Evolutionary conservation across 2,329 filamentous ascomycete genomes (phyloP), one percentile per base, ranked within the genome.

Genomic region (Verticillium nonalfalfae): DNA sequence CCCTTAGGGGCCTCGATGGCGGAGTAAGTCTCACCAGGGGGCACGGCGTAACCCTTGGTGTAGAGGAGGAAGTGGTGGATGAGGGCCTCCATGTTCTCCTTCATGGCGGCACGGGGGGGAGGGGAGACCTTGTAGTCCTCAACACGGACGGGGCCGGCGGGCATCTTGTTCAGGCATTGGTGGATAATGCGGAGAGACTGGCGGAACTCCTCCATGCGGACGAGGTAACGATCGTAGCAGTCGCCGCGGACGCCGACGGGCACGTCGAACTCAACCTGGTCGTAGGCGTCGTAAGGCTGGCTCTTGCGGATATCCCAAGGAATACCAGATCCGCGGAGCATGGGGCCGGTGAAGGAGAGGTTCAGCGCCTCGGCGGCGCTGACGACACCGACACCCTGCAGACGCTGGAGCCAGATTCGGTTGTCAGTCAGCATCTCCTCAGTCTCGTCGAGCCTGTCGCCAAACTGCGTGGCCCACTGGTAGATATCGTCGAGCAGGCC

Each of bases 11-110:
- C 95, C 83, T 99, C 95, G 67, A 99, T 99, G 65, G 90, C 94
- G 56, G 90, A 93, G 83, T 99, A 99, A 6, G 95, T 99, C 83
- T 99, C 95, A 65, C 95, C 96, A 7, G 96, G 95, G 54, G 95
- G 95, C 4, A 99, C 95, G 55, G 92, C 86, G 78, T 99, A 99
- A 63, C 95, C 95, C 85, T 99, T 99, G 76, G 93, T 98, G 83
- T 94, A 99, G 60, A 99, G 88, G 67, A 99, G 81, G 85, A 99
- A 99, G 83, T 99, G 95, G 81, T 99, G 95, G 74, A 99, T 99
- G 54, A 99, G 86, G 45, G 95, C 93, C 81, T 99, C 95, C 96
- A 99, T 99, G 83, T 99, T 99, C 86, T 99, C 95, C 86, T 99
- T 99, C 95, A 99, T 99, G 72, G 95, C 95, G 55, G 91, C 84